Evolutionary conservation across 2,329 filamentous ascomycete genomes (phyloP).

Genomic region (Cercospora canescens): DNA sequence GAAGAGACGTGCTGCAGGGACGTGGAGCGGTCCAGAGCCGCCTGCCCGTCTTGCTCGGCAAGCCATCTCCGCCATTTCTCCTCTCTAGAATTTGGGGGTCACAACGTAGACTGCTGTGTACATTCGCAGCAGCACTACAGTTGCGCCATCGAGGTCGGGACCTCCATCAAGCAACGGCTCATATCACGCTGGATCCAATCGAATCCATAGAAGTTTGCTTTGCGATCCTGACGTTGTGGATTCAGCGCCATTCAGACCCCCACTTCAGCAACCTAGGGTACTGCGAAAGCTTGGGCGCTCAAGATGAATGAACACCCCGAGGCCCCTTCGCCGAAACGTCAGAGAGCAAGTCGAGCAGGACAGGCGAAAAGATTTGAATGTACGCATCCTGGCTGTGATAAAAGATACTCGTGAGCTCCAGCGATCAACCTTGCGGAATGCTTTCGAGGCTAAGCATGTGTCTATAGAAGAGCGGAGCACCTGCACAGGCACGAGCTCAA

Average conservation of each 20-base stretch:
- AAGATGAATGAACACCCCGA: conserved; percentile 11
- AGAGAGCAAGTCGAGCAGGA: conserved; percentile 70
- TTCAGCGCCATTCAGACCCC: neutral
- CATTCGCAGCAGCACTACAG: neutral
- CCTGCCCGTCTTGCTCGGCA: neutral
- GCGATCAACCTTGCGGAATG: neutral
- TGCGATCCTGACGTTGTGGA: neutral
- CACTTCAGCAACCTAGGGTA: neutral
- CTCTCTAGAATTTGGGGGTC: neutral
- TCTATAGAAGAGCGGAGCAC: conserved; percentile 70
- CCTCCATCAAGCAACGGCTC: neutral
- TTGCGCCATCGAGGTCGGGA: neutral
- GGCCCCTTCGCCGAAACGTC: conserved; percentile 20
- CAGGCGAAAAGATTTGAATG: conserved; percentile 70
- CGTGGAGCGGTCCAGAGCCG: neutral
- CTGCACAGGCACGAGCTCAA: conserved; percentile 92
- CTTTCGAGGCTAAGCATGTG: neutral
- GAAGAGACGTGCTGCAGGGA: conserved; percentile 35
- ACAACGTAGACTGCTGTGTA: neutral
- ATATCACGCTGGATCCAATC: neutral
- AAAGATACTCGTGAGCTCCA: conserved; percentile 72
- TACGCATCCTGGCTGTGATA: conserved; percentile 80
- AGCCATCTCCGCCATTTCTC: neutral
- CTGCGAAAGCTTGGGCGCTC: neutral
- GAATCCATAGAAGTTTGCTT: neutral